Percentiles rank a stretch among this genome's conserved stretches.
Evolutionary conservation across 2,329 filamentous ascomycete species (phyloP).

Genomic region (Monosporascus sp.): DNA sequence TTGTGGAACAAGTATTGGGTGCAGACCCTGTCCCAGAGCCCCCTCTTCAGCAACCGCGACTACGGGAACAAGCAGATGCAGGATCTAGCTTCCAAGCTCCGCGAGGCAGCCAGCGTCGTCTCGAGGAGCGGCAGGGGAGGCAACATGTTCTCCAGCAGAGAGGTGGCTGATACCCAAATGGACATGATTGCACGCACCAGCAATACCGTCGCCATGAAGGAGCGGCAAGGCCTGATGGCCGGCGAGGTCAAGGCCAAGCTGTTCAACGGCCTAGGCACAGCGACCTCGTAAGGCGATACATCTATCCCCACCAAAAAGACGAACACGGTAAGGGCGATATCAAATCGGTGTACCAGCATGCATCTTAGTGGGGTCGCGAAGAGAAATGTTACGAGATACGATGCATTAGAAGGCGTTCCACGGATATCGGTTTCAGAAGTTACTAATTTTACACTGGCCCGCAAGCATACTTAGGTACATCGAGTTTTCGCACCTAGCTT

Average conservation of each 20-base stretch:
- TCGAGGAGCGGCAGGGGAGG: slow-evolving; percentile 27
- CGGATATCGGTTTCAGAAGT: slow-evolving; percentile 6
- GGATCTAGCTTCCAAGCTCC: slow-evolving; percentile 79
- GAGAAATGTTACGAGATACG: slow-evolving; percentile 18
- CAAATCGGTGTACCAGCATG: no score
- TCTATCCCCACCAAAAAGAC: no score
- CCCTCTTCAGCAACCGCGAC: slow-evolving; percentile 85
- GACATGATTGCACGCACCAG: slow-evolving; percentile 24
- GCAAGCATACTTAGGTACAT: slow-evolving; percentile 2
- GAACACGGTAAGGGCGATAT: no score
- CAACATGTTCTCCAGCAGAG: slow-evolving; percentile 13
- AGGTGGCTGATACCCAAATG: slow-evolving; percentile 17
- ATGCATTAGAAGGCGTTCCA: slow-evolving; percentile 28
- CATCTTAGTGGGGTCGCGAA: background rate
- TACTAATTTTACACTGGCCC: slow-evolving; percentile 1
- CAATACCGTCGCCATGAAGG: slow-evolving; percentile 26
- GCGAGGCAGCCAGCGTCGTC: slow-evolving; percentile 48
- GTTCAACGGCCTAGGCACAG: slow-evolving; percentile 21
- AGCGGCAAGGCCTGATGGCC: slow-evolving; percentile 27
- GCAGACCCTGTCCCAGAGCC: slow-evolving; percentile 85
- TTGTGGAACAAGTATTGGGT: slow-evolving; percentile 99
- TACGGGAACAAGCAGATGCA: slow-evolving; percentile 89
- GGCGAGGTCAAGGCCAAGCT: slow-evolving; percentile 25
- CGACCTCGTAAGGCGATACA: background rate
- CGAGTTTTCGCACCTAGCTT: background rate